These are phyloP conservation scores for Anastatica hierochuntica DNA, from an alignment of 345 rosid species.

Conservation along the genomic window DNA sequence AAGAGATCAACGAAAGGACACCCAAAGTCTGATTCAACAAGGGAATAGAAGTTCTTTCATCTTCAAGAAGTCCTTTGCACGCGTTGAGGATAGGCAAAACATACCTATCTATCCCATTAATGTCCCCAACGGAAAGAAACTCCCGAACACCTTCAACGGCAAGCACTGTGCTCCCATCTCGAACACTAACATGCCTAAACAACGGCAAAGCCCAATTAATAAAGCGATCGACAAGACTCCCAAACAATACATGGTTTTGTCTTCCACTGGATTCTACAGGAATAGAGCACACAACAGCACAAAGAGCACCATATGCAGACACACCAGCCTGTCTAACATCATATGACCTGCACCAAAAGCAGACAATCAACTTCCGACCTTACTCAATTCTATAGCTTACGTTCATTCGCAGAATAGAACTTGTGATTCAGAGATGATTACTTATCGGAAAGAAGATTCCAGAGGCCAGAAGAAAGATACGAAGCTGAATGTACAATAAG, in stretches of 20 bases:
- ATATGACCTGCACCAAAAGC: constrained; percentile 42
- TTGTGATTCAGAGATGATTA: constrained; percentile 15
- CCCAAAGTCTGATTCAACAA: constrained; percentile 53
- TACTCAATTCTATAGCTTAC: background rate
- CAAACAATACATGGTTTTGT: constrained; percentile 71
- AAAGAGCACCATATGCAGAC: constrained; percentile 62
- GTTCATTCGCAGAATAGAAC: background rate
- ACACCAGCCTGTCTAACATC: constrained; percentile 67
- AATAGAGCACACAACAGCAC: constrained; percentile 63
- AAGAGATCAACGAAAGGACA: constrained; percentile 57
- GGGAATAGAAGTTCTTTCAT: constrained; percentile 81
- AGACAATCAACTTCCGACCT: background rate
- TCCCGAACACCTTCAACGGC: constrained; percentile 69
- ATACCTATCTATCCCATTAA: constrained; percentile 67
- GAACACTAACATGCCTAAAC: constrained; percentile 55
- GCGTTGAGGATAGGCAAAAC: constrained; percentile 67
- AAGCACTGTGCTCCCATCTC: constrained; percentile 56
- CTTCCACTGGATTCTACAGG: constrained; percentile 61
- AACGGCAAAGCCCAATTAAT: constrained; percentile 78
- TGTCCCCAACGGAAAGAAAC: constrained; percentile 69
- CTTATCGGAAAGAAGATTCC: constrained; percentile 76
- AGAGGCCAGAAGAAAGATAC: constrained; percentile 70
- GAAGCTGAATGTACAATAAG: constrained; percentile 80
- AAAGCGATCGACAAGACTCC: constrained; percentile 66
- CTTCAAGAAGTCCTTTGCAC: constrained; percentile 81